These are phyloP conservation scores for Barnettozyma wickerhamii DNA, from an alignment of 805 yeast species.

Conservation along the genomic window DNA sequence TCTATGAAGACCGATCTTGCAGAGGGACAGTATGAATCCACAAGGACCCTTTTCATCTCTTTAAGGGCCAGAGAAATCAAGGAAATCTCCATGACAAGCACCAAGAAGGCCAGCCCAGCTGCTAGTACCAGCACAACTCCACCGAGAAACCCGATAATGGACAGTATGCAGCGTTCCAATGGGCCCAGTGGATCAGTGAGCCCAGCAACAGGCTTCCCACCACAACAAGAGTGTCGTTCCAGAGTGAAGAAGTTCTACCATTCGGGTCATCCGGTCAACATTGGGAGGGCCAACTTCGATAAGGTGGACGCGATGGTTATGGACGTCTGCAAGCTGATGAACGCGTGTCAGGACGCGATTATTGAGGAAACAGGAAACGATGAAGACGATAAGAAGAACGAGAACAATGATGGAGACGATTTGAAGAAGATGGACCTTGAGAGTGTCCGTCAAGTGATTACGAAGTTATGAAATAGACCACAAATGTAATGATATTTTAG, in stretches of 20 bases:
- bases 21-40: conserved; percentile 13
- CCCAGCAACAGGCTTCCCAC: neutral
- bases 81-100: conserved; percentile 27
- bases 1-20: conserved; percentile 51
- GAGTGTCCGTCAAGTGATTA: neutral
- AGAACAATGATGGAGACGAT: neutral
- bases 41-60: conserved; percentile 30
- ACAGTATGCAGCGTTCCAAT: neutral
- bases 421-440: neutral
- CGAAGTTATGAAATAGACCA: neutral
- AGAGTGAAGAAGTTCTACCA: conserved; percentile 1
- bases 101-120: neutral
- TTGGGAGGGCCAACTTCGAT: neutral
- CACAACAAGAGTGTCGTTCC: conserved; percentile 5
- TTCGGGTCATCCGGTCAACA: conserved; percentile 6
- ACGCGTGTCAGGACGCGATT: conserved; percentile 1
- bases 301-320: conserved; percentile 3
- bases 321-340: conserved; percentile 7
- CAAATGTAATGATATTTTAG: too few relatives aligned
- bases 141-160: neutral
- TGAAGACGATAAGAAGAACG: neutral
- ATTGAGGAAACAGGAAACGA: conserved; percentile 1
- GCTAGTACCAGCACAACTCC: neutral
- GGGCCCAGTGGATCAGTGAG: neutral
- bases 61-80: conserved; percentile 34